Percentiles rank a stretch among this genome's conserved stretches.
These are phyloP conservation scores for Aspergillus sp. DNA, from an alignment of 2,329 filamentous ascomycete species.

Conservation along the genomic window DNA sequence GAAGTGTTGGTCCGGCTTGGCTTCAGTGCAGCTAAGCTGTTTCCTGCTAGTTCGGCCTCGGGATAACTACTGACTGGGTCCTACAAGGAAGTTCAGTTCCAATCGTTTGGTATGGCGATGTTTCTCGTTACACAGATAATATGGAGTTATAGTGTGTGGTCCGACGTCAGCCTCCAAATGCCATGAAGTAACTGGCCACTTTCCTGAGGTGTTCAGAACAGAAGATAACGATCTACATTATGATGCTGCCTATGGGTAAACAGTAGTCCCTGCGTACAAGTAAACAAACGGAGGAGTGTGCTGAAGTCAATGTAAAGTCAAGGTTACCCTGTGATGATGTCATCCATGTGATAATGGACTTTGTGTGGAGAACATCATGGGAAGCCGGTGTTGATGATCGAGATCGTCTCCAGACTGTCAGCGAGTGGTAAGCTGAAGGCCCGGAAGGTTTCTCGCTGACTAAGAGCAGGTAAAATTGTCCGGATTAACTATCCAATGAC, in stretches of 20 bases:
- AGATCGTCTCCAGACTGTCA: not conserved
- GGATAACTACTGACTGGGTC: not conserved
- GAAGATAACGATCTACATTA: not conserved
- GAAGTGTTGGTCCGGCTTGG: constrained; percentile 4
- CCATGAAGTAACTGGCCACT: not conserved
- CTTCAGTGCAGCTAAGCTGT: constrained; percentile 6
- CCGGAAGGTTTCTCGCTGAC: not conserved
- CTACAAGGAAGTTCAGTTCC: not conserved
- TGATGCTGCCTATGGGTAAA: not conserved
- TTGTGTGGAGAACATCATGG: not conserved
- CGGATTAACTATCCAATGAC: not conserved
- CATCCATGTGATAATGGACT: not conserved
- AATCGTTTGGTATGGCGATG: not conserved
- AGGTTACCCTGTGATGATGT: not conserved
- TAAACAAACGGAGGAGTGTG: not conserved
- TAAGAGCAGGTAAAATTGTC: not conserved
- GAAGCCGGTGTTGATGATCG: not conserved
- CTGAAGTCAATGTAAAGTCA: not conserved
- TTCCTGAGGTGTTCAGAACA: not conserved
- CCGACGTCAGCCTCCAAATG: not conserved
- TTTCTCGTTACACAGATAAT: not conserved
- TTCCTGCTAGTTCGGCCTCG: constrained; percentile 1
- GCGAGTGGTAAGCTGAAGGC: no score
- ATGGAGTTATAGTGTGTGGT: not conserved
- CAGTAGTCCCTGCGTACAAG: not conserved